A percentile compares a stretch with the other conserved stretches of the same genome.
These are phyloP conservation scores for Talaromyces thailandensis DNA, from an alignment of 495 filamentous ascomycete species.

Conservation along the genomic window DNA sequence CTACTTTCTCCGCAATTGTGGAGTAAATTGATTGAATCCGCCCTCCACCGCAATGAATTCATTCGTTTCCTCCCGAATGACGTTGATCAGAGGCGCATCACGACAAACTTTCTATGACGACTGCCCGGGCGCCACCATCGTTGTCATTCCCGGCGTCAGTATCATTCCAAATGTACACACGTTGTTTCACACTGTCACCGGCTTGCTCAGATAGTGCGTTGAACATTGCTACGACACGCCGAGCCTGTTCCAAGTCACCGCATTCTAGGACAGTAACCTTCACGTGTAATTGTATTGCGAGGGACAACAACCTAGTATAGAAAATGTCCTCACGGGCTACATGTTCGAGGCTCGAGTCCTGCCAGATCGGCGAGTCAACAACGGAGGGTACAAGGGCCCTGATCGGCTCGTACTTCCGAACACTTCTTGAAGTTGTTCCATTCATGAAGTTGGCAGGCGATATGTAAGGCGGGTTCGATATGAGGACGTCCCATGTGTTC, in stretches of 20 bases:
- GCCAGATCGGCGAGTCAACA: background rate
- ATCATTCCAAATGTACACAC: constrained; percentile 1
- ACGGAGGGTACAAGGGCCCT: constrained; percentile 63
- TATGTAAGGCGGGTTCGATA: constrained; percentile 90
- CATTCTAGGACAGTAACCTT: constrained; percentile 30
- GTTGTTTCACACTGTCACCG: background rate
- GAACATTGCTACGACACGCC: constrained; percentile 16
- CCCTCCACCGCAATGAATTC: background rate
- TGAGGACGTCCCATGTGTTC: constrained; percentile 54
- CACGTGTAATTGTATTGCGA: constrained; percentile 14
- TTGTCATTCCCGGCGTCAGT: background rate
- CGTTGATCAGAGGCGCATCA: background rate
- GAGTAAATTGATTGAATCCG: no score
- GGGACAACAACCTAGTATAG: constrained; percentile 22
- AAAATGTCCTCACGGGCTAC: constrained; percentile 28
- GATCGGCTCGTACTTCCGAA: constrained; percentile 71
- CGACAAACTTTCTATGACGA: background rate
- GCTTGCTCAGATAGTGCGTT: background rate
- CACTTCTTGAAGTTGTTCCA: constrained; percentile 56
- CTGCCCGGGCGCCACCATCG: constrained; percentile 1
- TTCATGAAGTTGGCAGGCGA: constrained; percentile 46
- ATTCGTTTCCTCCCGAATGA: background rate
- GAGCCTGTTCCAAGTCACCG: constrained; percentile 25
- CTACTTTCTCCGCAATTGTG: background rate
- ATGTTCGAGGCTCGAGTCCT: background rate